Base-by-base conservation (phyloP, 768 basidiomycete species). In the Sporobolomyces phaffii region DNA sequence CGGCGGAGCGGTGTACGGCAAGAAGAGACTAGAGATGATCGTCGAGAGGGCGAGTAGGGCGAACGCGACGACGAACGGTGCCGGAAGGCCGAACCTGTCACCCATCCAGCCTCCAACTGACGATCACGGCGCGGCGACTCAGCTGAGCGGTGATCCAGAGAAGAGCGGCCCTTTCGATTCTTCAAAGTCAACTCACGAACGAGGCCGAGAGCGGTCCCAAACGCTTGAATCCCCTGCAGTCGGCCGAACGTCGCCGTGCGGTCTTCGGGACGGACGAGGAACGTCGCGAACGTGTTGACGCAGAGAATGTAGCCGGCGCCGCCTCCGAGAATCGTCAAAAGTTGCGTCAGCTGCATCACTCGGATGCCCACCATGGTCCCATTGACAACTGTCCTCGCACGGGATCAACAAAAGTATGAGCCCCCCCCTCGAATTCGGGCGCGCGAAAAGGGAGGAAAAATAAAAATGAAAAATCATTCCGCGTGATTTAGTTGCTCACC, bases 301-400 rank as follows among this genome's bases (percentile, higher is more conserved):
- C 74, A 73, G n/a, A 78, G 72, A 53, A 75, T 72, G 57, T 77
- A 77, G 1, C 77, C 78, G 0, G 75, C 76, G 6, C 73, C 76
- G 1, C 74, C 74, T 9, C 78, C 78, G 5, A 77, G 43, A 28
- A 77, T 72, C 18, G 77, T 77, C 65, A 78, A 62, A 31, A 74
- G 38, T 56, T 78, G 78, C 1, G 77, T 74, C n/a, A 61, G 50
- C 52, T 75, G 75, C 31, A 77, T 72, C 38, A 77, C 72, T 18
- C 50, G 41, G 24, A 76, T 70, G 6, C 75, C 76, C 2, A 45
- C 10, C 5, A n/a, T 45, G 2, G 70, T 73, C 8, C 77, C 76
- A n/a, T 68, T 34, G 31, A 62, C 2, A n/a, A 63, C 41, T 45
- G 33, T 6, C 40, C 29, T n/a, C n/a, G n/a, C n/a, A n/a, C n/a